Evolutionary conservation across 345 rosid genomes (phyloP).

Genomic region (Cardamine resedifolia): DNA sequence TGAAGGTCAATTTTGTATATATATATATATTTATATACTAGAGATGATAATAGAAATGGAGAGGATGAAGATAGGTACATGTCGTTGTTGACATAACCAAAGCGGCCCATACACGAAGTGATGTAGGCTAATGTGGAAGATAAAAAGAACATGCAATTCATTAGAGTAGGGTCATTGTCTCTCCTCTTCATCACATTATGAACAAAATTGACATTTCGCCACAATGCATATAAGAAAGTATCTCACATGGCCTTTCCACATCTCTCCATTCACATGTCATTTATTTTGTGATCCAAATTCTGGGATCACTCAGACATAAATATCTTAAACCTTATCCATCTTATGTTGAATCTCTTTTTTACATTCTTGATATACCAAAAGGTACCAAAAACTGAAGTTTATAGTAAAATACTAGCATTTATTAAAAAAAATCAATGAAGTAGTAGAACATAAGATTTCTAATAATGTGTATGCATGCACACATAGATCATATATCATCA

Average conservation of each 20-base stretch:
- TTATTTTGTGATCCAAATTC: conserved; percentile 23
- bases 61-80: conserved; percentile 19
- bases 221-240: conserved; percentile 9
- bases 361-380: background rate
- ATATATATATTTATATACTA: background rate
- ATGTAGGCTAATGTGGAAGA: conserved; percentile 10
- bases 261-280: conserved; percentile 30
- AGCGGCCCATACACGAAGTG: conserved; percentile 20
- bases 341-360: background rate
- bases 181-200: conserved; percentile 18
- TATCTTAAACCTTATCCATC: conserved; percentile 15
- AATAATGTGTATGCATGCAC: background rate
- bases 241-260: conserved; percentile 39
- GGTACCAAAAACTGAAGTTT: background rate
- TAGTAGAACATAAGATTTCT: background rate
- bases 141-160: conserved; percentile 27
- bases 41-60: background rate
- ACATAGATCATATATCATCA: conserved; percentile 10
- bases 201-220: conserved; percentile 20
- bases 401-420: background rate
- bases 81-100: conserved; percentile 31
- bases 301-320: conserved; percentile 5
- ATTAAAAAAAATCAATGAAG: background rate
- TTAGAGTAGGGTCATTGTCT: conserved; percentile 39
- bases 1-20: background rate